phyloP scores from a whole-genome alignment of 805 yeast species.

The Sugiyamaella marilandica region DNA sequence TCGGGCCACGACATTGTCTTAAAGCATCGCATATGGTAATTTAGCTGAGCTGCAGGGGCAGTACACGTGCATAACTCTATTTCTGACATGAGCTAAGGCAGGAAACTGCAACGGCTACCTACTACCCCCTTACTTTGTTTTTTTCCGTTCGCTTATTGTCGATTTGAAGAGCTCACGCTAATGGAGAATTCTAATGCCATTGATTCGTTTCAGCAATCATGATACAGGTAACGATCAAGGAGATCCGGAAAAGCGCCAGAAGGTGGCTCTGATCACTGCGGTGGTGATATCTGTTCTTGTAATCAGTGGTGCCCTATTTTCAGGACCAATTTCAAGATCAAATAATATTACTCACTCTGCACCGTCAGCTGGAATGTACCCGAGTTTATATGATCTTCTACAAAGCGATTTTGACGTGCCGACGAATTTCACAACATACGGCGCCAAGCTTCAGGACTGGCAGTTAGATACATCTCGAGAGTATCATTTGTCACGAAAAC shows the following conservation, averaged over 20 bases:
- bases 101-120: too few species aligned
- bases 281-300: neutral
- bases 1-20: too few species aligned
- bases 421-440: conserved; percentile 13
- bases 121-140: too few species aligned
- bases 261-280: neutral
- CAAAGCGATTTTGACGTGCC: neutral
- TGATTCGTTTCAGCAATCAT: too few species aligned
- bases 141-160: too few species aligned
- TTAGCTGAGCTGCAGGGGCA: too few species aligned
- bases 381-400: conserved; percentile 4
- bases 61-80: too few species aligned
- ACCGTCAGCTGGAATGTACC: neutral
- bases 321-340: neutral
- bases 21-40: too few species aligned
- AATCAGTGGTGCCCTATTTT: neutral
- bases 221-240: too few species aligned
- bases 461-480: conserved; percentile 28
- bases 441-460: conserved; percentile 24
- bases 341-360: neutral
- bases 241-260: neutral
- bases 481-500: conserved; percentile 20
- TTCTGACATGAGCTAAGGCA: too few species aligned
- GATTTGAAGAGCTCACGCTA: too few species aligned
- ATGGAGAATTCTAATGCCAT: too few species aligned